Base-by-base conservation (phyloP, 306 rosid genomes). In the Luffa aegyptiaca region DNA sequence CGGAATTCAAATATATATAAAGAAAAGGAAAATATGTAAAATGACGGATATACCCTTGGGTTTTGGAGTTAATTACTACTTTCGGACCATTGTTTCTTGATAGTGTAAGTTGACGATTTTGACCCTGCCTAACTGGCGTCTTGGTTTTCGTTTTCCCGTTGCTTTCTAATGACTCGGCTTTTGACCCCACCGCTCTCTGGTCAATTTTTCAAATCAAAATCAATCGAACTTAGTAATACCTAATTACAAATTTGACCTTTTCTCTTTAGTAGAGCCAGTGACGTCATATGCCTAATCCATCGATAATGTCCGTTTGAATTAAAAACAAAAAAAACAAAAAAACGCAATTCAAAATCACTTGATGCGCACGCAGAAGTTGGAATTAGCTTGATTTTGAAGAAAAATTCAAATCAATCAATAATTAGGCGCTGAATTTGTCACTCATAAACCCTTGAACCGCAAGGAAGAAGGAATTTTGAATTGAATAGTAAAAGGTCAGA, bases 61-160 rank as follows among this genome's bases (percentile, higher is more conserved):
- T 33, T 59, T 21, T 21, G 37, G 12, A 1, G 2, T 3, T 0
- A 59, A 59, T 59, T 33, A 33, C 18, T 4, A 10, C 1, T 63
- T 6, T 63, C 3, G 18, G 70, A 63, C 35, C 10, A 56, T 56
- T 52, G 16, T 16, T 10, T 11, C 6, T 20, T 58, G 8, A 31
- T 1, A 1, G 21, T 72, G 39, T 0, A 31, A 49, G 44, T 73
- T 26, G 77, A 73, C 61, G 61, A 49, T 73, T 13, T 73, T 12
- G 59, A 31, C 78, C 78, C 56, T 74, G 62, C 78, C 78, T 51
- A 74, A 74, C 61, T 73, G 61, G 61, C 62, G 78, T 35, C 58
- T 72, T 26, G 17, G 56, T 44, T 70, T 44, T 17, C 13, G 55
- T 46, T 21, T 48, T 2, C 11, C 16, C 1, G 20, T 21, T 45